These are phyloP conservation scores for Phialemoniopsis sp. DNA, from an alignment of 2,329 filamentous ascomycete species.

Conservation along the genomic window DNA sequence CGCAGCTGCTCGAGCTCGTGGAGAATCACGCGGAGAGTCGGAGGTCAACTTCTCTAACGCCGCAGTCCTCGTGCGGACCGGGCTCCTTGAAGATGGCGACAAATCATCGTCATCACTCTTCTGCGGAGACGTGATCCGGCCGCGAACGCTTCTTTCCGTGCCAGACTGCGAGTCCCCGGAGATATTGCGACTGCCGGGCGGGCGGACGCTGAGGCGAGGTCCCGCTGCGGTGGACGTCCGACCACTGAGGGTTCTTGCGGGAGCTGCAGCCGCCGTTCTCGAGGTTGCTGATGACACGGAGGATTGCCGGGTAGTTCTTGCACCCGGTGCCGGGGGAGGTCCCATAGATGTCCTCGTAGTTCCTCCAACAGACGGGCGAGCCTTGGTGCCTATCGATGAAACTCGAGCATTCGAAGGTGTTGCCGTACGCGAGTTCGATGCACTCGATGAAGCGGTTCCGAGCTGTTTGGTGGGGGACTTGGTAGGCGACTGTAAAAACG, in stretches of 20 bases:
- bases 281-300: conserved; percentile 36
- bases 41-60: conserved; percentile 47
- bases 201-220: conserved; percentile 4
- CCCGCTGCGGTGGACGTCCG: conserved; percentile 33
- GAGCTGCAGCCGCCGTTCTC: conserved; percentile 20
- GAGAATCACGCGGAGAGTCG: conserved; percentile 18
- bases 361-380: conserved; percentile 50
- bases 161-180: conserved; percentile 43
- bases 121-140: conserved; percentile 32
- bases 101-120: conserved; percentile 48
- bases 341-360: conserved; percentile 62
- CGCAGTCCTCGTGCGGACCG: conserved; percentile 43
- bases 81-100: conserved; percentile 46
- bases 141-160: conserved; percentile 26
- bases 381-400: conserved; percentile 38
- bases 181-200: conserved; percentile 24
- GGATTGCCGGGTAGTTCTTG: conserved; percentile 36
- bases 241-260: conserved; percentile 32
- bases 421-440: conserved; percentile 57
- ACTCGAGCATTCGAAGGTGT: conserved; percentile 56
- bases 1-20: conserved; percentile 15
- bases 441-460: conserved; percentile 47
- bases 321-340: conserved; percentile 50
- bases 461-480: conserved; percentile 79
- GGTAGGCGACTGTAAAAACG: conserved; percentile 58